phyloP scores from a whole-genome alignment of 495 filamentous ascomycete genomes.

The Aspergillus saccharolyticus region DNA sequence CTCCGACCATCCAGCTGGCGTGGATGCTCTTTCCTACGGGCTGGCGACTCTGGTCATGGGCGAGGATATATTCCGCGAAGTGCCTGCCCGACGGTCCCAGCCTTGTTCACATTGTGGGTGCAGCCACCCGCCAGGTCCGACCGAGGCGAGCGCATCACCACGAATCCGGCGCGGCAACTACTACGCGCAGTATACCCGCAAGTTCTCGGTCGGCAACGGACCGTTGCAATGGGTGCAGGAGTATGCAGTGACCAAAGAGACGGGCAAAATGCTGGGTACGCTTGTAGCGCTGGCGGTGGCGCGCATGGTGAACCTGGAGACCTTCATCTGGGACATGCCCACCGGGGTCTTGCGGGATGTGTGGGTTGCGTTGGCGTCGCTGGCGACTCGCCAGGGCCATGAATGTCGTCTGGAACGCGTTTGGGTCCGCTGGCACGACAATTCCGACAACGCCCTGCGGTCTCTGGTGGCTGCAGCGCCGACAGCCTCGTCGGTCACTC shows the following conservation, averaged over 20 bases:
- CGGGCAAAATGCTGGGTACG: conserved; percentile 90
- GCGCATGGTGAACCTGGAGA: conserved; percentile 84
- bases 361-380: conserved; percentile 75
- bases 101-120: conserved; percentile 38
- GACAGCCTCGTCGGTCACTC: conserved; percentile 20
- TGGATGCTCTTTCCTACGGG: conserved; percentile 89
- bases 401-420: conserved; percentile 70
- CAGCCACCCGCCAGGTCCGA: conserved; percentile 13
- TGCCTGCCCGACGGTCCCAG: conserved; percentile 14
- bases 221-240: conserved; percentile 78
- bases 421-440: conserved; percentile 91
- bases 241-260: conserved; percentile 82
- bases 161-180: conserved; percentile 59
- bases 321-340: conserved; percentile 95
- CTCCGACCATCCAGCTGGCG: conserved; percentile 64
- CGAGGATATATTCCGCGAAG: conserved; percentile 60
- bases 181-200: conserved; percentile 79
- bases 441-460: conserved; percentile 46
- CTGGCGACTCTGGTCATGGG: conserved; percentile 80
- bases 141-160: conserved; percentile 6
- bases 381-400: conserved; percentile 56
- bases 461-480: conserved; percentile 14
- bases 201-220: conserved; percentile 88
- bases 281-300: conserved; percentile 80
- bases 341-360: conserved; percentile 84